A percentile compares a stretch with the other conserved stretches of the same genome.
phyloP scores from a whole-genome alignment of 257 asterid genomes.

The Fraxinus quadrangulata region DNA sequence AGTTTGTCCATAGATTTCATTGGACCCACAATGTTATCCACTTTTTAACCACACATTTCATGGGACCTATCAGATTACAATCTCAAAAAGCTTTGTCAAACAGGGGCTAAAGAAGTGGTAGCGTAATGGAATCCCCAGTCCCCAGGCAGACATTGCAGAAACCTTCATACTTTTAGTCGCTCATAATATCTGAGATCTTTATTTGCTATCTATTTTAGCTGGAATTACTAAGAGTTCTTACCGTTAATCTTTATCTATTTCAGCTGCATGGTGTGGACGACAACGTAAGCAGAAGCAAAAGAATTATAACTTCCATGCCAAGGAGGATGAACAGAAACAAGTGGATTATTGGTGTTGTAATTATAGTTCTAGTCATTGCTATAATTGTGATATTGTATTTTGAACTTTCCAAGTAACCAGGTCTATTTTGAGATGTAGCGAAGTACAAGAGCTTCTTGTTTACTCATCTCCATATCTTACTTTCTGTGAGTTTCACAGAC shows the following conservation, averaged over 20 bases:
- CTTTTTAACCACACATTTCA: no score
- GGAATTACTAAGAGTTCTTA: not conserved
- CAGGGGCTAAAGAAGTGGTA: no score
- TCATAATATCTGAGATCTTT: slow-evolving; percentile 1
- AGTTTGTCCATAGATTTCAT: no score
- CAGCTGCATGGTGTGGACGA: slow-evolving; percentile 77
- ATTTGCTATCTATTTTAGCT: not conserved
- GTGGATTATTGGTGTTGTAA: slow-evolving; percentile 55
- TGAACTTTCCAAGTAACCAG: slow-evolving; percentile 48
- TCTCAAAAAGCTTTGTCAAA: no score
- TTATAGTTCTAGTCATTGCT: slow-evolving; percentile 49
- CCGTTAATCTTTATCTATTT: not conserved
- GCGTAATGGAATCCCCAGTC: not conserved
- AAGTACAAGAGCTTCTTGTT: slow-evolving; percentile 9
- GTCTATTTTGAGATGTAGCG: not conserved
- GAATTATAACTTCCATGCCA: slow-evolving; percentile 52
- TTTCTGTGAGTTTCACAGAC: slow-evolving; percentile 23
- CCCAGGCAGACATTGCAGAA: not conserved
- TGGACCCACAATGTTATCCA: no score
- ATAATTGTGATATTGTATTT: slow-evolving; percentile 58
- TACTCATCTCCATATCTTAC: not conserved
- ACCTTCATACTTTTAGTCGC: not conserved
- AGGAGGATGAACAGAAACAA: slow-evolving; percentile 78
- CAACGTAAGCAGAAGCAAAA: slow-evolving; percentile 66
- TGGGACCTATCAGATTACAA: no score